Evolutionary conservation across 1,284 basidiomycete genomes (phyloP).

Genomic region (Pseudozyma pruni): DNA sequence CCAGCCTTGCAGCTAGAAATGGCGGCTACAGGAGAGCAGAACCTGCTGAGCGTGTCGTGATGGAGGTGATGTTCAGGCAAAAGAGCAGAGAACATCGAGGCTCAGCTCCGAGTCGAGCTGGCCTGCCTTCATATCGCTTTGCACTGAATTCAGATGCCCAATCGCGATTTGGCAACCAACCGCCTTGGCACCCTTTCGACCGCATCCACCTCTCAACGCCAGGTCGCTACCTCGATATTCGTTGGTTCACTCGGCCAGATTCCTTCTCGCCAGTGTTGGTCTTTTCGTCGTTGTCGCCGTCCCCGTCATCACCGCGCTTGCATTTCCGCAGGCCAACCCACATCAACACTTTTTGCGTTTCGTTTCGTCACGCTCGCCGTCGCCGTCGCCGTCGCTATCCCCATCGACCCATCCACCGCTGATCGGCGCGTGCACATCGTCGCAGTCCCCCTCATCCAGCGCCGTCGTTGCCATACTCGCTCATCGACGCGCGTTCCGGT

Average conservation of each 20-base stretch:
- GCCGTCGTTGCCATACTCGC: not conserved
- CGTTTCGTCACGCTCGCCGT: slow-evolving; percentile 3
- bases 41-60: slow-evolving; percentile 42
- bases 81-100: slow-evolving; percentile 9
- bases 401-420: slow-evolving; percentile 1
- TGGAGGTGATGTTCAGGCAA: slow-evolving; percentile 4
- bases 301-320: slow-evolving; percentile 8
- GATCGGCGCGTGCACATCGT: slow-evolving; percentile 21
- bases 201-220: slow-evolving; percentile 29
- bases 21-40: not conserved
- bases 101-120: not conserved
- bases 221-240: slow-evolving; percentile 25
- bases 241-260: no score
- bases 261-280: slow-evolving; percentile 24
- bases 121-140: not conserved
- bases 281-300: slow-evolving; percentile 11
- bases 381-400: no score
- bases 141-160: not conserved
- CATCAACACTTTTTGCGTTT: slow-evolving; percentile 6
- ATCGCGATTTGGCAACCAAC: slow-evolving; percentile 29
- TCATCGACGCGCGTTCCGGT: slow-evolving; percentile 11
- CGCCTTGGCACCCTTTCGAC: no score
- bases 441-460: slow-evolving; percentile 12
- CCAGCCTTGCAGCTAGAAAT: not conserved
- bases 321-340: slow-evolving; percentile 15